A percentile compares a stretch with the other conserved stretches of the same genome.
Conservation (phyloP, 2,329 filamentous ascomycete genomes). For the Aspergillus awamori region DNA sequence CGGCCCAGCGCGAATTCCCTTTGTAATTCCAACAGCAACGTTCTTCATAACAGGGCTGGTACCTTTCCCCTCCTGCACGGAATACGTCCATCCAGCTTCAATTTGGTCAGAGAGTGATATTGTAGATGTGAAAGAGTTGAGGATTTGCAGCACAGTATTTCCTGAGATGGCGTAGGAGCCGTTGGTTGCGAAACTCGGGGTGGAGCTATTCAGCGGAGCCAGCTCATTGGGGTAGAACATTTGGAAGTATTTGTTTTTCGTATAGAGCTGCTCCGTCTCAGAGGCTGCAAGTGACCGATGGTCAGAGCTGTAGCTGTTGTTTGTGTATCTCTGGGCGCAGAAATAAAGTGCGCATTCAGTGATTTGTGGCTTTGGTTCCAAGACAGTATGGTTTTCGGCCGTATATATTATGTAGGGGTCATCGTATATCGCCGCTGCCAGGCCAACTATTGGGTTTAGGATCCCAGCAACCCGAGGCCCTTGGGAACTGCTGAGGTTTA, state of each 20-base stretch:
- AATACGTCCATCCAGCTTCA: not conserved
- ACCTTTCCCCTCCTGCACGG: not conserved
- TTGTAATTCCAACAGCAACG: constrained; percentile 20
- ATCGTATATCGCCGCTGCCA: not conserved
- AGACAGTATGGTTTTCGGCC: not conserved
- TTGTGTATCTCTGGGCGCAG: not conserved
- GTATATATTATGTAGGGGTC: not conserved
- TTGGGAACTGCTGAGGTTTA: not conserved
- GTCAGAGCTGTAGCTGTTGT: not conserved
- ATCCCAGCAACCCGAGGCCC: not conserved
- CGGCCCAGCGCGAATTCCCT: constrained; percentile 17
- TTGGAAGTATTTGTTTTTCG: not conserved
- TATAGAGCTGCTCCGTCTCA: not conserved
- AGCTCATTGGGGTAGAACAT: not conserved
- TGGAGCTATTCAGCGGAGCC: not conserved
- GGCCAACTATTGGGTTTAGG: not conserved
- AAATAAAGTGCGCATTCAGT: not conserved
- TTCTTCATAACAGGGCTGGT: constrained; percentile 5
- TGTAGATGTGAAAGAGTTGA: not conserved
- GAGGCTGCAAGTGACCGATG: not conserved
- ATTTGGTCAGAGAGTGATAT: not conserved
- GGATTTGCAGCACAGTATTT: not conserved
- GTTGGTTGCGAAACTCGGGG: not conserved
- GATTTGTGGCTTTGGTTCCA: not conserved
- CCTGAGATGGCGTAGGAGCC: not conserved